Base-by-base conservation (phyloP, 2,329 filamentous ascomycete species). In the Malbranchea zuffiana region DNA sequence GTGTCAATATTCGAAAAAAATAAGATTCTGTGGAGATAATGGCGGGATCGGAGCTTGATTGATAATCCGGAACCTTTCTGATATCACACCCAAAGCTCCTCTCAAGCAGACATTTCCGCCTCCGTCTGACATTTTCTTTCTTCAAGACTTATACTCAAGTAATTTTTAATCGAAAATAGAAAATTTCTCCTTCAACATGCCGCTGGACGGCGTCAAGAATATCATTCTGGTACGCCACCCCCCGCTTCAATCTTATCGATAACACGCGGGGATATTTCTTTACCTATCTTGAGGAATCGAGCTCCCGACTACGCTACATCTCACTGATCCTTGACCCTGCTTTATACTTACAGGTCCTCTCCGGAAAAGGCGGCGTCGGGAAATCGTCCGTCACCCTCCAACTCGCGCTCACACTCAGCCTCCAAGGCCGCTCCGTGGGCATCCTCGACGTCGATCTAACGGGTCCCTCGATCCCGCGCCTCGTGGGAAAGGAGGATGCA, bases 351-450 rank as follows among this genome's bases (percentile, higher is more conserved):
- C 43, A 74, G 66, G 72, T 88, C 44, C 80, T 98, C 32, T 96
- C 90, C 8, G 90, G 90, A 50, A 98, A 98, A 72, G 90, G 90
- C 54, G 90, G 90, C 50, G 90, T 98, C 13, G 90, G 90, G 41
- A 98, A 98, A 68, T 96, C 88, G 28, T 94, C 86, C 35, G 79
- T 95, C n/a, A 96, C 90, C 1, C 92, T 88, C 1, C 90, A 98
- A 59, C 78, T 98, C 11, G 90, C 90, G 6, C 74, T 98, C 24
- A 86, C 87, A 0, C 76, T 98, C 20, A 80, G 85, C 2, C 72
- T 90, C 1, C 75, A 83, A 45, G 88, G 88, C 40, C 75, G 88
- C 57, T 86, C 83, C 0, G 88, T 96, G 28, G 90, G 90, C 36
- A 86, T 98, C 18, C 81, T 98, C 48, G 90, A 98, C 58, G 80